A percentile compares a stretch with the other conserved stretches of the same genome.
Conservation (phyloP, 345 rosid species). For the Hibiscus tridactylites region DNA sequence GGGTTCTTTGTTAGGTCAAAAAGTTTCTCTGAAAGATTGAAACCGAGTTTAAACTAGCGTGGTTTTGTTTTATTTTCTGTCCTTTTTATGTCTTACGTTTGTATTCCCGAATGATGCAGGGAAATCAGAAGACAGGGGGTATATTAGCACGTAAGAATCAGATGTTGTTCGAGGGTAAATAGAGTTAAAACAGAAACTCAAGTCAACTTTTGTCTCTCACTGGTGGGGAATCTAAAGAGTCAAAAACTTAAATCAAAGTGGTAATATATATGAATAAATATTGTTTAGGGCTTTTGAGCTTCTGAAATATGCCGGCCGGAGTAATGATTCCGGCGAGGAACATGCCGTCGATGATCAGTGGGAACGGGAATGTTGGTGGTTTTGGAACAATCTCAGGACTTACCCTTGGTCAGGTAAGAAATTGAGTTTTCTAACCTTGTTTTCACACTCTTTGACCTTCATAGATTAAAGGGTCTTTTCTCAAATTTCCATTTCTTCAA, state of each 20-base stretch:
- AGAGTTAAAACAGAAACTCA: background rate
- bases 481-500: background rate
- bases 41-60: background rate
- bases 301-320: slow-evolving; percentile 50
- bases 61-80: too few species aligned
- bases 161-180: background rate
- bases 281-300: background rate
- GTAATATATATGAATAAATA: background rate
- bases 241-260: too few species aligned
- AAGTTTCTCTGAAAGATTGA: too few species aligned
- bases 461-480: background rate
- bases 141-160: background rate
- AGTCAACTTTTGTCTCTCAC: background rate
- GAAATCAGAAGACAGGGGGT: too few species aligned
- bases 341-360: slow-evolving; percentile 38
- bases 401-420: slow-evolving; percentile 43
- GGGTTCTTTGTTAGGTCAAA: slow-evolving; percentile 5
- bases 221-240: background rate
- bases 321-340: slow-evolving; percentile 56
- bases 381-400: slow-evolving; percentile 49
- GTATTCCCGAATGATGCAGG: too few species aligned
- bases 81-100: too few species aligned
- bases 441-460: background rate
- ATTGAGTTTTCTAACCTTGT: background rate
- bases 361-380: slow-evolving; percentile 32